Percentiles rank a stretch among this genome's conserved stretches.
Conservation (phyloP, 2,329 filamentous ascomycete species). For the Colletotrichum sp. region DNA sequence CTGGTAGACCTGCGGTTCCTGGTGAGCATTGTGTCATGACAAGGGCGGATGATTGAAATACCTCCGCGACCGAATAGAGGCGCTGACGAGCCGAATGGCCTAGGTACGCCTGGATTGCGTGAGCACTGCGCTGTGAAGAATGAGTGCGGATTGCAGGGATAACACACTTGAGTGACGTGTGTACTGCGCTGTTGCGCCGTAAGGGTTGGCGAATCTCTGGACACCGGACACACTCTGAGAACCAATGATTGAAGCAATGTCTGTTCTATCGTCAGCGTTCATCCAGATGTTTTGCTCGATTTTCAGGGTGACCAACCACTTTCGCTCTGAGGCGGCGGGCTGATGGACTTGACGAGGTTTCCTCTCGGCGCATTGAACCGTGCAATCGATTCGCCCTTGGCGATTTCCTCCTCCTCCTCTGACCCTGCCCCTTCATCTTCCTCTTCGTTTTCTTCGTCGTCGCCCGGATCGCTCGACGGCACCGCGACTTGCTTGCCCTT, state of each 20-base stretch:
- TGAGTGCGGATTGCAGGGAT: neutral
- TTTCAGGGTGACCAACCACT: neutral
- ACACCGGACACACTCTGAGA: neutral
- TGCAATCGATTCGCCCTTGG: neutral
- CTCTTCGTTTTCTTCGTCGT: neutral
- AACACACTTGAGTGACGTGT: conserved; percentile 4
- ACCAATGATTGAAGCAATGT: conserved; percentile 13
- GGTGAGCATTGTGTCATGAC: neutral
- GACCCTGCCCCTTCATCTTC: neutral
- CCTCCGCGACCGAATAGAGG: neutral
- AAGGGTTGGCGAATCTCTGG: neutral
- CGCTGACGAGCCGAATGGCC: neutral
- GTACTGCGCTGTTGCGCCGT: neutral
- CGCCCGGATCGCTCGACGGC: neutral
- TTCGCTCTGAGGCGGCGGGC: conserved; percentile 6
- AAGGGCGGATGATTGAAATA: neutral
- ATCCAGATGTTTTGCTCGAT: neutral
- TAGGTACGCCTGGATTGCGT: neutral
- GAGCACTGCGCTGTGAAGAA: neutral
- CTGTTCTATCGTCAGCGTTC: neutral
- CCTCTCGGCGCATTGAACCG: conserved; percentile 1
- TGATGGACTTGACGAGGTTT: neutral
- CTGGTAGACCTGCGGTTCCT: neutral
- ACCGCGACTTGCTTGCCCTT: neutral
- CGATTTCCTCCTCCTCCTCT: neutral